Base-by-base conservation (phyloP, 2,329 filamentous ascomycete genomes). In the Sphaceloma murrayae region DNA sequence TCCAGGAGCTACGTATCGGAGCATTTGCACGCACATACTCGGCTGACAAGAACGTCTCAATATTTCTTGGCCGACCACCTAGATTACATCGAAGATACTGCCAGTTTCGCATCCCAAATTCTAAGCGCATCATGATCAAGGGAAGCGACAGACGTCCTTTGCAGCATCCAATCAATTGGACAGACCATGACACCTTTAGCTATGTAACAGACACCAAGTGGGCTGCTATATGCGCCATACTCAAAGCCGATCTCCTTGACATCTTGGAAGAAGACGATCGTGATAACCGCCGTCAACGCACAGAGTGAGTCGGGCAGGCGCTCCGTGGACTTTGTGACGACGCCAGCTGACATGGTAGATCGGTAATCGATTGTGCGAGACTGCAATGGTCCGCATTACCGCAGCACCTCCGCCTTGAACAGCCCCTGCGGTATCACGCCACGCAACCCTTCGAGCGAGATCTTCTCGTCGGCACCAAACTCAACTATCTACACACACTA, bases 51-150 rank as follows among this genome's bases (percentile, higher is more conserved):
- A 66, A 62, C 30, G 54, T 71, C 5, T 63, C 68, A 1, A 65
- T 70, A 1, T 73, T 73, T 43, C 61, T 72, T n/a, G 69, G 69
- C 3, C 61, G 69, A 2, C 69, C 69, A 3, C 67, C 68, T 2
- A 59, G 68, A 2, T 64, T 72, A 29, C 61, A 60, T n/a, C 57
- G 62, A 27, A 59, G 61, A 29, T 69, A 63, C 46, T 69, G 67
- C 50, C 56, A 56, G 3, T 58, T 68, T 26, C 43, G 34, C 11
- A 30, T 49, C 14, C 42, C 46, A 39, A 32, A 33, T 2, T 29
- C 42, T 24, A 13, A 46, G 30, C 13, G 17, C 7, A 27, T 14
- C 19, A 11, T 29, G 22, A 24, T 33, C 36, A 18, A 32, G 21
- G n/a, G 22, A 5, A 19, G 47, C 33, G 9, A 31, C 7, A 11